Percentiles rank a stretch among this genome's conserved stretches.
Evolutionary conservation across 805 yeast genomes (phyloP).

Genomic region (Suhomyces faveliae): DNA sequence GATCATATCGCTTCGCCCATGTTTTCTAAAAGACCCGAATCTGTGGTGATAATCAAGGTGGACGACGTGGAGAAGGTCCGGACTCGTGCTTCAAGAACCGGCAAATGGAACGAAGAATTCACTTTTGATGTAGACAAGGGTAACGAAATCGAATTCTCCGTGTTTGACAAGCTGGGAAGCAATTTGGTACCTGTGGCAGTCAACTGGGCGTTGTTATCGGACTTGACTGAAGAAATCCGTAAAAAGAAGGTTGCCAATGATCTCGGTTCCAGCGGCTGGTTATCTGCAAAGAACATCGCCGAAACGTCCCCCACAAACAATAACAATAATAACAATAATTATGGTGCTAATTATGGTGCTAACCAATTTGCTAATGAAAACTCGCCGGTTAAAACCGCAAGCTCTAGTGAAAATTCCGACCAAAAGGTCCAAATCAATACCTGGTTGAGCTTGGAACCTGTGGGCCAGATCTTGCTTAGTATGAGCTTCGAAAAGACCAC

Average conservation of each 20-base stretch:
- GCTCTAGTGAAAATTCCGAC: neutral
- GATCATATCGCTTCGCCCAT: constrained; percentile 89
- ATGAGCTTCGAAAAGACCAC: constrained; percentile 72
- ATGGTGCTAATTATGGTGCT: no score
- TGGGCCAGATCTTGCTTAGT: constrained; percentile 81
- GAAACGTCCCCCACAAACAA: no score
- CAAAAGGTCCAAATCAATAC: constrained; percentile 53
- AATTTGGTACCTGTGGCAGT: constrained; percentile 83
- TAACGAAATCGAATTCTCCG: constrained; percentile 84
- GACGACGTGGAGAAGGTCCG: constrained; percentile 85
- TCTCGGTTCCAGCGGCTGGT: constrained; percentile 78
- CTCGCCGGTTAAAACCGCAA: neutral
- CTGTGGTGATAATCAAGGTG: constrained; percentile 71
- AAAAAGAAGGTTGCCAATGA: constrained; percentile 80
- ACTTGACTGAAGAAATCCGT: constrained; percentile 91
- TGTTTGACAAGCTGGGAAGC: constrained; percentile 75
- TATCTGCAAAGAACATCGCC: constrained; percentile 62
- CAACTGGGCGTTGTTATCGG: constrained; percentile 87
- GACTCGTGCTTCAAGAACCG: constrained; percentile 72
- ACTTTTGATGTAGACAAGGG: constrained; percentile 82
- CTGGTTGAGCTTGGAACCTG: constrained; percentile 92
- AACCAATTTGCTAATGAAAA: neutral
- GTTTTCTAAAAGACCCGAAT: constrained; percentile 75
- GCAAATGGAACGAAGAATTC: constrained; percentile 82
- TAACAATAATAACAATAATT: no score